phyloP scores from a whole-genome alignment of 352 stramenopile genomes.

The Lagenidium giganteum region DNA sequence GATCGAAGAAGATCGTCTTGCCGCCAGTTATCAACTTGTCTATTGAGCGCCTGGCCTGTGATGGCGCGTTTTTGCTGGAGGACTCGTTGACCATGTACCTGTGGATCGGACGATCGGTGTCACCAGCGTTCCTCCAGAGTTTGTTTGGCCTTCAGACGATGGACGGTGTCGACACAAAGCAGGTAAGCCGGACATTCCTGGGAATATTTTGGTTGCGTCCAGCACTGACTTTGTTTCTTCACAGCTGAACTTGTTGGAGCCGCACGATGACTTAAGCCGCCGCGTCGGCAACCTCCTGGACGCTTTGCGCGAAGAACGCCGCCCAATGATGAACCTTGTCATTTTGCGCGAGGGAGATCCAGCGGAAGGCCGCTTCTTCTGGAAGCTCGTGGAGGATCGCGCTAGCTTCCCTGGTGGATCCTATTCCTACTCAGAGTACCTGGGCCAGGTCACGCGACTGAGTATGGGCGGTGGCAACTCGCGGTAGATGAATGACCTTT shows the following conservation, averaged over 20 bases:
- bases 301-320: conserved; percentile 85
- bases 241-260: conserved; percentile 75
- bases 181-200: conserved; percentile 28
- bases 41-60: conserved; percentile 89
- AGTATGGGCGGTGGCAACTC: conserved; percentile 38
- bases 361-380: conserved; percentile 93
- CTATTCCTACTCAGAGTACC: conserved; percentile 98
- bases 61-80: conserved; percentile 97
- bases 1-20: conserved; percentile 75
- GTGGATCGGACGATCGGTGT: conserved; percentile 92
- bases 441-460: conserved; percentile 85
- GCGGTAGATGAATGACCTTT: too few relatives aligned
- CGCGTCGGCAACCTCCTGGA: conserved; percentile 87
- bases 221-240: conserved; percentile 13
- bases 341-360: conserved; percentile 95
- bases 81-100: conserved; percentile 95
- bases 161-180: conserved; percentile 91
- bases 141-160: conserved; percentile 94
- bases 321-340: conserved; percentile 78
- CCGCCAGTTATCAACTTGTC: conserved; percentile 93
- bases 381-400: conserved; percentile 98
- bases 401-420: conserved; percentile 96
- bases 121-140: conserved; percentile 82
- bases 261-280: conserved; percentile 78
- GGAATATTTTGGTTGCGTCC: neutral